Conservation (phyloP, 2,329 filamentous ascomycete genomes). For the Xylariomycetidae sp. region DNA sequence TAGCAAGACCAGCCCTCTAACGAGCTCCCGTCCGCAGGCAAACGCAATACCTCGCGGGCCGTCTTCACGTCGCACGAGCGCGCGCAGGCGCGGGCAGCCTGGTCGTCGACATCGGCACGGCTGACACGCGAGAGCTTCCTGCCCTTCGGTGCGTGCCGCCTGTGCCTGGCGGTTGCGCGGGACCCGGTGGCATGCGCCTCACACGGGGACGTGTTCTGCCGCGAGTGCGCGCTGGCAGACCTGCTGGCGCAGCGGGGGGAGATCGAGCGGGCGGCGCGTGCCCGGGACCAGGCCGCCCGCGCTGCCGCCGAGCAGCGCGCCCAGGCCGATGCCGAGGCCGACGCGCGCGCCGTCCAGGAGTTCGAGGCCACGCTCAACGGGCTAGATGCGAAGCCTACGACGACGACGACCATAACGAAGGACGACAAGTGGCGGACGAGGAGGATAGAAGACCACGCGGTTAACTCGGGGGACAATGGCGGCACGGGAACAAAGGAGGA, state of each 20-base stretch:
- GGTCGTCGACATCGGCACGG: slow-evolving; percentile 77
- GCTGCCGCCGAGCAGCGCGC: slow-evolving; percentile 61
- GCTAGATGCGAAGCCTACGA: slow-evolving; percentile 33
- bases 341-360: slow-evolving; percentile 64
- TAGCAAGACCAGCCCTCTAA: not conserved
- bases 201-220: slow-evolving; percentile 89
- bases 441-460: too few relatives aligned
- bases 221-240: slow-evolving; percentile 87
- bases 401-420: slow-evolving; percentile 23
- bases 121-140: slow-evolving; percentile 88
- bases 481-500: slow-evolving; percentile 30
- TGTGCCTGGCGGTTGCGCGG: slow-evolving; percentile 77
- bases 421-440: too few relatives aligned
- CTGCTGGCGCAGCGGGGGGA: slow-evolving; percentile 89
- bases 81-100: slow-evolving; percentile 70
- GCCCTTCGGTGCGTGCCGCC: slow-evolving; percentile 78
- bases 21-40: slow-evolving; percentile 46
- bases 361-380: slow-evolving; percentile 85
- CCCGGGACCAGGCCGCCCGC: slow-evolving; percentile 53
- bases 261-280: slow-evolving; percentile 72
- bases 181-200: slow-evolving; percentile 77
- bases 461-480: not conserved
- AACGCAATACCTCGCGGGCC: slow-evolving; percentile 84
- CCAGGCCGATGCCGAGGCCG: slow-evolving; percentile 61
- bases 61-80: slow-evolving; percentile 95